Evolutionary conservation across 78 protist genomes (phyloP).

Genomic region (Dictyostelium capitatum): DNA sequence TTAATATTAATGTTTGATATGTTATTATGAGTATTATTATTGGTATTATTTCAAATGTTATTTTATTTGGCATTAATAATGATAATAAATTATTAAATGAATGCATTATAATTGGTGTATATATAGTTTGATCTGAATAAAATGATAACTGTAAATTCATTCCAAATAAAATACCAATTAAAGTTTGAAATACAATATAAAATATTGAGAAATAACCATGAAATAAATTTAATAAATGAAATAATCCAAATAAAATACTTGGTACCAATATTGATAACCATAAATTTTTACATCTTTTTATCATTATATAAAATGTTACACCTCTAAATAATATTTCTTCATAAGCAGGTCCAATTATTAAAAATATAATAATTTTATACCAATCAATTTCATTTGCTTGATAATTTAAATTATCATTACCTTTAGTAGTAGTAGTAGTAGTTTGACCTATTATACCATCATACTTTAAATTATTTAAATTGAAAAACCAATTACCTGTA

Average conservation of each 20-base stretch:
- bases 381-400: background rate
- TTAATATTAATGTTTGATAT: constrained; percentile 4
- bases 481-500: constrained; percentile 3
- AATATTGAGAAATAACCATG: background rate
- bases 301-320: constrained; percentile 7
- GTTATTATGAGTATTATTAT: background rate
- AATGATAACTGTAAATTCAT: constrained; percentile 26
- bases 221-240: constrained; percentile 42
- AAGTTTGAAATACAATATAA: constrained; percentile 10
- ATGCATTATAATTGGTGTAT: constrained; percentile 39
- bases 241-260: constrained; percentile 16
- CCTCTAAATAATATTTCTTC: constrained; percentile 62
- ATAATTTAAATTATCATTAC: background rate
- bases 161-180: constrained; percentile 46
- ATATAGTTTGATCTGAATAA: background rate
- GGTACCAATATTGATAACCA: background rate
- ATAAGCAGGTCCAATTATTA: constrained; percentile 12
- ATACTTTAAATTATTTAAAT: background rate
- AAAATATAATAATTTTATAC: background rate
- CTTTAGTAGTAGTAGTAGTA: background rate
- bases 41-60: background rate
- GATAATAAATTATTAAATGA: constrained; percentile 30
- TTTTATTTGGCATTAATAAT: constrained; percentile 40
- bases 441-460: background rate
- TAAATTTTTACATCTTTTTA: constrained; percentile 27